Evolutionary conservation across 106 monocot species (phyloP).

Genomic region (Dioscorea dumetorum): DNA sequence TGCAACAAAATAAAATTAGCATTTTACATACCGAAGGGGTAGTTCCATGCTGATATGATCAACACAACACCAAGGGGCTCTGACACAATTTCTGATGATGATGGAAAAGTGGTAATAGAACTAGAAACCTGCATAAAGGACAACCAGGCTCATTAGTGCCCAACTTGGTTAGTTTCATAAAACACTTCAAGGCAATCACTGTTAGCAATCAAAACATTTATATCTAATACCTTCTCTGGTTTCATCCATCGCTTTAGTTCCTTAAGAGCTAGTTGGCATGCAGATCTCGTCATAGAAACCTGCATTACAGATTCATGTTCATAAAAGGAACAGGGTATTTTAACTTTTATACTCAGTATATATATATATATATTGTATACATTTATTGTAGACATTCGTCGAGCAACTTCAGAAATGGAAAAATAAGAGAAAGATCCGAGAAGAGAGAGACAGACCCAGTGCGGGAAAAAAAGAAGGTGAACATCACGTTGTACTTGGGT

Average conservation of each 20-base stretch:
- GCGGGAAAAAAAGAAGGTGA: too few species aligned
- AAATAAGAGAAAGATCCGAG: too few species aligned
- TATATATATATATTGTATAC: too few species aligned
- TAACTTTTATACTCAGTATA: too few species aligned
- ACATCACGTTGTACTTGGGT: too few species aligned
- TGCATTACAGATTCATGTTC: slow-evolving; percentile 19
- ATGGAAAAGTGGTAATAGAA: slow-evolving; percentile 64
- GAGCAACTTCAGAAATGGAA: too few species aligned
- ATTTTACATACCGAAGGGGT: slow-evolving; percentile 65
- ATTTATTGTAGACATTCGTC: too few species aligned
- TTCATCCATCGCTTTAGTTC: slow-evolving; percentile 75
- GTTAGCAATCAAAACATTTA: background rate
- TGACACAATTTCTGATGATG: slow-evolving; percentile 64
- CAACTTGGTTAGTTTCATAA: background rate
- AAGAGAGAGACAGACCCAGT: too few species aligned
- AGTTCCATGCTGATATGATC: slow-evolving; percentile 95
- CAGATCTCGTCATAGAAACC: slow-evolving; percentile 46
- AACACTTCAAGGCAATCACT: background rate
- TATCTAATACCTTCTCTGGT: slow-evolving; percentile 63
- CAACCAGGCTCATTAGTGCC: slow-evolving; percentile 1
- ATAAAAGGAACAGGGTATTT: background rate
- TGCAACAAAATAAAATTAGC: background rate
- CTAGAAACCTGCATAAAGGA: slow-evolving; percentile 41
- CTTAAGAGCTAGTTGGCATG: slow-evolving; percentile 37
- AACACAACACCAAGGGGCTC: slow-evolving; percentile 88